Evolutionary conservation across 2,329 filamentous ascomycete species (phyloP), one percentile per base, ranked within the genome.

Genomic region (Paecilomyces sp.): DNA sequence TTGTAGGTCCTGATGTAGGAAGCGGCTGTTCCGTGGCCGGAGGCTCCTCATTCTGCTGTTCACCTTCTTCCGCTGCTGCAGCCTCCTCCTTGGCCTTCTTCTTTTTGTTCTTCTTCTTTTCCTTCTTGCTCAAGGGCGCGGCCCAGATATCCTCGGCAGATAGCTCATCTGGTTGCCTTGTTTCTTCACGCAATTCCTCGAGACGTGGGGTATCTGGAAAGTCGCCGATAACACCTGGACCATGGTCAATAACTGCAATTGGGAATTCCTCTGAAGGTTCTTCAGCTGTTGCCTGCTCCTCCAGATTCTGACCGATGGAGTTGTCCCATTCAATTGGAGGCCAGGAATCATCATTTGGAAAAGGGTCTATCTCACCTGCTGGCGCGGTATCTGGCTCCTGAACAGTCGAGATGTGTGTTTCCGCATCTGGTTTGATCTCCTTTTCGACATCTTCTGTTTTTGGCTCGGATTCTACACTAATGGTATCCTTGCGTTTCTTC

Each of bases 291-390:
- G 66, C 66, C 50, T 64, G 58, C 56, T 68, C 67, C 41, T 22
- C 41, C 41, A 47, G 41, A 47, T 6, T 47, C 15, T 18, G 41
- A 15, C 3, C 9, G 41, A 47, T 18, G n/a, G 31, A 9, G 3
- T 70, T 67, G 18, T 68, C 70, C 73, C 73, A 76, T 57, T 75
- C 72, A 64, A 76, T 76, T 33, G 66, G 58, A 58, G 74, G 74
- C 69, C 71, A 75, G 53, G 65, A 66, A 24, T 75, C 71, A 47
- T 47, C 41, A 15, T n/a, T 47, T 47, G 41, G 1, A 47, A 18
- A 47, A 47, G 41, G 41, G 41, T 47, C 41, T 47, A 47, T 15
- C 41, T 47, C 41, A 47, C 41, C 41, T 47, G 41, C 18, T 15
- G 41, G 41, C 11, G 62, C 58, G 11, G 58, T 18, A 4, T 54